A percentile compares a stretch with the other conserved stretches of the same genome.
Evolutionary conservation across 75 land plant species (phyloP).

Genomic region (Pinus taeda): DNA sequence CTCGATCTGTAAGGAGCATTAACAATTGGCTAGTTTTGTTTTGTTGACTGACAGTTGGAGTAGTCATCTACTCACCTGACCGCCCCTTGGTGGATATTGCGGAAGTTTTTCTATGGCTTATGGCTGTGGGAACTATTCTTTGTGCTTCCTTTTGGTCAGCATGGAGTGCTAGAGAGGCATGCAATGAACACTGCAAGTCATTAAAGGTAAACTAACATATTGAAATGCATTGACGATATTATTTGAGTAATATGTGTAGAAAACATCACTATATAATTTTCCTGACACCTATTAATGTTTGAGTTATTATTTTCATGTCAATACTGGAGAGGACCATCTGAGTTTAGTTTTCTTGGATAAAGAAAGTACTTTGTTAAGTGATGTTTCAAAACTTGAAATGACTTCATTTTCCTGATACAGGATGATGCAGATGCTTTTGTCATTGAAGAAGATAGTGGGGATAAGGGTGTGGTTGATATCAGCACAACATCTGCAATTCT

Average conservation of each 20-base stretch:
- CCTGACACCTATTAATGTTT: neutral
- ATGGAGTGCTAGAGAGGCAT: constrained; percentile 76
- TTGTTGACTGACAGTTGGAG: constrained; percentile 50
- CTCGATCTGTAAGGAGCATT: neutral
- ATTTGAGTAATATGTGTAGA: neutral
- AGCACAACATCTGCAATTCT: constrained; percentile 57
- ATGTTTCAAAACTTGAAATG: neutral
- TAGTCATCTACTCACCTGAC: constrained; percentile 82
- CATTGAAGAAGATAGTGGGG: constrained; percentile 26
- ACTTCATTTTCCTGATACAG: constrained; percentile 22
- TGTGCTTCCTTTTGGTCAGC: constrained; percentile 76
- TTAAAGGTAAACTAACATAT: constrained; percentile 40
- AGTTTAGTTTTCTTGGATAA: neutral
- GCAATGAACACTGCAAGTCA: constrained; percentile 59
- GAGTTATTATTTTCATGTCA: neutral
- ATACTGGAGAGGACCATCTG: neutral
- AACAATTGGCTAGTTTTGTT: constrained; percentile 3
- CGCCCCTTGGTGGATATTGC: constrained; percentile 52
- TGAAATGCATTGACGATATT: neutral
- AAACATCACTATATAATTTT: neutral
- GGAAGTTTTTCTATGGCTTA: constrained; percentile 59
- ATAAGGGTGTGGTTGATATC: constrained; percentile 44
- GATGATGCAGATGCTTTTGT: constrained; percentile 59
- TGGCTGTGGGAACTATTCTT: constrained; percentile 70
- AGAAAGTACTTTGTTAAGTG: neutral